These are phyloP conservation scores for Scytalidium lignicola DNA, from an alignment of 2,329 filamentous ascomycete species.

Conservation along the genomic window DNA sequence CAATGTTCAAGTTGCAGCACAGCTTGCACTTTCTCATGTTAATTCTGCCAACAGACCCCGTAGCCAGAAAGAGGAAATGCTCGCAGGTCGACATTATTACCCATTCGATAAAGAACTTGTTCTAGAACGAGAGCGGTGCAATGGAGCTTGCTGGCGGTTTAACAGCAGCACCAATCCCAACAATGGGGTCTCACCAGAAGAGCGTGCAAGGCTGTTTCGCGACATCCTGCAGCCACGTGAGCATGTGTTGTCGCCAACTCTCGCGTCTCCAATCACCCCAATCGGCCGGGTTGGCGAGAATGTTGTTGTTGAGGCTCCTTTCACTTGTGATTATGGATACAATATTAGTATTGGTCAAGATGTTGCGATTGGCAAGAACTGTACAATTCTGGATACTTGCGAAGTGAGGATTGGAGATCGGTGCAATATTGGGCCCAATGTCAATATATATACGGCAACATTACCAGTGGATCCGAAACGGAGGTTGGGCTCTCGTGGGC, in stretches of 20 bases:
- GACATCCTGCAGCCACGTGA: constrained; percentile 65
- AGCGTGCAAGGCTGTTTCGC: constrained; percentile 65
- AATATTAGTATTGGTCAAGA: constrained; percentile 86
- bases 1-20: constrained; percentile 21
- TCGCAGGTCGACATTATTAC: constrained; percentile 71
- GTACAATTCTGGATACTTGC: constrained; percentile 81
- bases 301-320: constrained; percentile 79
- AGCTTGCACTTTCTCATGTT: constrained; percentile 26
- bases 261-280: constrained; percentile 46
- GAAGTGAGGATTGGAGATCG: constrained; percentile 76
- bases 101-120: constrained; percentile 74
- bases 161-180: constrained; percentile 78
- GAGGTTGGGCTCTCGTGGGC: constrained; percentile 68
- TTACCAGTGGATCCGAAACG: constrained; percentile 68
- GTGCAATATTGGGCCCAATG: constrained; percentile 73
- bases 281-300: constrained; percentile 65
- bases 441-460: constrained; percentile 76
- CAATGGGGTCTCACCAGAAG: constrained; percentile 62
- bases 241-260: constrained; percentile 49
- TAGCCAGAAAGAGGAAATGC: constrained; percentile 88
- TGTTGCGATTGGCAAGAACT: constrained; percentile 77
- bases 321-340: constrained; percentile 92
- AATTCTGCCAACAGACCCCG: constrained; percentile 28
- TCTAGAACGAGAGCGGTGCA: constrained; percentile 80
- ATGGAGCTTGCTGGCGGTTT: constrained; percentile 74